Evolutionary conservation across 2,329 filamentous ascomycete genomes (phyloP).

Genomic region (Sporothrix pseudoabietina): DNA sequence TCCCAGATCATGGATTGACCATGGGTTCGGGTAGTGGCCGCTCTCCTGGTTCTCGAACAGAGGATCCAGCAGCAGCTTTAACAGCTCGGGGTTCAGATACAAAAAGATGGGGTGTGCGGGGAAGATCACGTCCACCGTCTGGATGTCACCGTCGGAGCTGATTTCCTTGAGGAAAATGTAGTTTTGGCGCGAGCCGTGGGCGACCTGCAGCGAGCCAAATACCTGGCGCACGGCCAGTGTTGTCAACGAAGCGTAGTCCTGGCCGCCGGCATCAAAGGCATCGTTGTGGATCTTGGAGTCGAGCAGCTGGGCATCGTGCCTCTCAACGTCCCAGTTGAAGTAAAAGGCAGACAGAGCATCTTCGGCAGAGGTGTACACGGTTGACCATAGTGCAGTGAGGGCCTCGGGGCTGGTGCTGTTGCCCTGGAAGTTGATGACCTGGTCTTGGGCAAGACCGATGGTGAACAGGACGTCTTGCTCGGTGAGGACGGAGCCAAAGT

Average conservation of each 20-base stretch:
- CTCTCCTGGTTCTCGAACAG: conserved; percentile 77
- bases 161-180: conserved; percentile 88
- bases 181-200: conserved; percentile 67
- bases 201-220: conserved; percentile 74
- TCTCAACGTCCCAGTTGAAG: conserved; percentile 67
- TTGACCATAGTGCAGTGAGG: conserved; percentile 76
- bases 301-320: conserved; percentile 60
- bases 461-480: conserved; percentile 63
- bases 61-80: conserved; percentile 75
- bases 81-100: conserved; percentile 77
- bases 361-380: conserved; percentile 65
- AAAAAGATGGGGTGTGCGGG: conserved; percentile 81
- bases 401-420: conserved; percentile 60
- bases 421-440: conserved; percentile 75
- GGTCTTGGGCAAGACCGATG: conserved; percentile 74
- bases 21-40: conserved; percentile 78
- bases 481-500: conserved; percentile 52
- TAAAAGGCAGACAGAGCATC: conserved; percentile 74
- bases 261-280: conserved; percentile 66
- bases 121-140: conserved; percentile 87
- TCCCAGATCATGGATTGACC: conserved; percentile 75
- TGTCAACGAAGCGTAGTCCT: conserved; percentile 75
- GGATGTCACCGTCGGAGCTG: conserved; percentile 81
- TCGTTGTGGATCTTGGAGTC: conserved; percentile 69
- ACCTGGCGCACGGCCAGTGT: conserved; percentile 79